A percentile compares a stretch with the other conserved stretches of the same genome.
These are phyloP conservation scores for Kodamaea neixiangensis DNA, from an alignment of 805 yeast species.

Conservation along the genomic window DNA sequence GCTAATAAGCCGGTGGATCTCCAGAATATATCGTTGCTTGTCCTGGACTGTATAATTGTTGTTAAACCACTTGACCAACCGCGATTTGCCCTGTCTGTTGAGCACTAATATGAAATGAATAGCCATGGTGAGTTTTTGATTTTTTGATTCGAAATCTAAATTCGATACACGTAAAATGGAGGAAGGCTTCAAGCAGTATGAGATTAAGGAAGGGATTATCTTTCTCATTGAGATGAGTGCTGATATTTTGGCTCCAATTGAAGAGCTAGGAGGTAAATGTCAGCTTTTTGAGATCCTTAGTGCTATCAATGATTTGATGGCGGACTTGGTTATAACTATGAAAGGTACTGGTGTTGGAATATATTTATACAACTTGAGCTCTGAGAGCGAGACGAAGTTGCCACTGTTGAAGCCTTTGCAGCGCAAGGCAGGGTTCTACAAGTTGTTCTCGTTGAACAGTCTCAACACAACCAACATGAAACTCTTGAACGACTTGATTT, in stretches of 20 bases:
- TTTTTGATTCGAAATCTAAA: neutral
- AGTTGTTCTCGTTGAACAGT: constrained; percentile 53
- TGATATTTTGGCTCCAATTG: constrained; percentile 39
- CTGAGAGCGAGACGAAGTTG: constrained; percentile 8
- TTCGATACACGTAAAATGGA: neutral
- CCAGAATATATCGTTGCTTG: constrained; percentile 46
- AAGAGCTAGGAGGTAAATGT: constrained; percentile 38
- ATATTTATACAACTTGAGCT: constrained; percentile 48
- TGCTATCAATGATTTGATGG: constrained; percentile 61
- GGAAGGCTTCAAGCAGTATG: constrained; percentile 33
- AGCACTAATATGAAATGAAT: constrained; percentile 79
- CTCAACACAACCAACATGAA: constrained; percentile 62
- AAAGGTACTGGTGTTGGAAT: constrained; percentile 79
- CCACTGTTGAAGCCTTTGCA: constrained; percentile 25
- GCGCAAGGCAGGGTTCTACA: constrained; percentile 43
- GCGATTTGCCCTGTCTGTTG: constrained; percentile 91
- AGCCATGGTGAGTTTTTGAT: constrained; percentile 52
- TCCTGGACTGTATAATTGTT: constrained; percentile 31
- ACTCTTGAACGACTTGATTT: constrained; percentile 48
- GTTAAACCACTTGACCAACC: constrained; percentile 78
- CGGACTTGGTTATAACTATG: constrained; percentile 61
- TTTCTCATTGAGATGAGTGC: constrained; percentile 57
- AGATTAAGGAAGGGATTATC: constrained; percentile 61
- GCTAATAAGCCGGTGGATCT: constrained; percentile 77
- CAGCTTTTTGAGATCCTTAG: constrained; percentile 55